A percentile compares a stretch with the other conserved stretches of the same genome.
These are phyloP conservation scores for Lentinula novae-zelandiae DNA, from an alignment of 1,284 basidiomycete genomes.

Conservation along the genomic window DNA sequence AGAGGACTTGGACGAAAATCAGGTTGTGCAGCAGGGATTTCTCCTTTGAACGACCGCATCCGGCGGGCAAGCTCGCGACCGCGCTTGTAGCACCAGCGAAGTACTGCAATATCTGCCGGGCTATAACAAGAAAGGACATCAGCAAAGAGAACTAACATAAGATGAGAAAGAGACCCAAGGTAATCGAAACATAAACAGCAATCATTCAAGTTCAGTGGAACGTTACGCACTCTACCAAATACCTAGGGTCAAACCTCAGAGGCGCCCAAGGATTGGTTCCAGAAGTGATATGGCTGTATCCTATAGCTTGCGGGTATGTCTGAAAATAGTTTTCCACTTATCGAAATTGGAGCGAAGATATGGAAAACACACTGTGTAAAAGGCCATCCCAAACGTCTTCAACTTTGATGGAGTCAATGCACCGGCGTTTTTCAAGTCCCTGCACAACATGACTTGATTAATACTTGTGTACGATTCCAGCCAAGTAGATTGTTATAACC, in stretches of 20 bases:
- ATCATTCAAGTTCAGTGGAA: not conserved
- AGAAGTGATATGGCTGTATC: conserved; percentile 35
- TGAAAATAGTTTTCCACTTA: conserved; percentile 1
- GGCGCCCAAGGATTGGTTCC: conserved; percentile 26
- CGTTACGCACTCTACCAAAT: conserved; percentile 19
- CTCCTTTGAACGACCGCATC: conserved; percentile 54
- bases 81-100: conserved; percentile 58
- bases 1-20: conserved; percentile 28
- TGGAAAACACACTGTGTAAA: conserved; percentile 23
- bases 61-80: conserved; percentile 55
- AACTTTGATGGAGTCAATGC: conserved; percentile 19
- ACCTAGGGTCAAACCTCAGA: conserved; percentile 28
- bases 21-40: conserved; percentile 43
- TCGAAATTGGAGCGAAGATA: not conserved
- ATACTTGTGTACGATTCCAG: conserved; percentile 2
- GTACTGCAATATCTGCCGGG: conserved; percentile 47
- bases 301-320: conserved; percentile 31
- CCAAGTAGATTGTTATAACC: conserved; percentile 18
- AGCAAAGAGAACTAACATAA: not conserved
- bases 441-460: not conserved
- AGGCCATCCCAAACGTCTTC: conserved; percentile 27
- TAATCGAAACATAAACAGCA: too few relatives aligned
- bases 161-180: not conserved
- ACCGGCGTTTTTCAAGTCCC: not conserved
- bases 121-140: conserved; percentile 23